phyloP scores from a whole-genome alignment of 2,329 filamentous ascomycete genomes.

The Apiospora koreana region DNA sequence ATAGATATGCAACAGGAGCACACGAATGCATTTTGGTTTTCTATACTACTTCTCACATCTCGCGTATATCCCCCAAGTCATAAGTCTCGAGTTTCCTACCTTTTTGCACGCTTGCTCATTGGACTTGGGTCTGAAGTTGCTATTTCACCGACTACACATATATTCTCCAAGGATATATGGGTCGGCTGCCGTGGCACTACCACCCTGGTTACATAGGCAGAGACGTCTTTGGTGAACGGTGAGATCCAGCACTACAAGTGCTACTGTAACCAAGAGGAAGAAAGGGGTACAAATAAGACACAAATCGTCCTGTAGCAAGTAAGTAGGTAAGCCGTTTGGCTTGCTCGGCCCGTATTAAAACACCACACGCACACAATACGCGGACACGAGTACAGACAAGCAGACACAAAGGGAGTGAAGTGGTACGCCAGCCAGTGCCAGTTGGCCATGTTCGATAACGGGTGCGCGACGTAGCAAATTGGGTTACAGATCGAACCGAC shows the following conservation, averaged over 20 bases:
- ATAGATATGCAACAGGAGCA: not conserved
- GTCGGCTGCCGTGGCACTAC: not conserved
- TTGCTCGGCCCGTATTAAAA: not conserved
- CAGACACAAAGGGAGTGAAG: not conserved
- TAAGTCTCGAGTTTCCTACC: no score
- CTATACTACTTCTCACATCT: not conserved
- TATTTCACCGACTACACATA: not conserved
- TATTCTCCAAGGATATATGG: not conserved
- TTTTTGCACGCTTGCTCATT: no score
- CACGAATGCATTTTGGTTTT: not conserved
- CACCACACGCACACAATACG: not conserved
- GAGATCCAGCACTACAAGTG: conserved; percentile 1
- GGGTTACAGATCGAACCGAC: not conserved
- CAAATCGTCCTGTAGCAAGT: not conserved
- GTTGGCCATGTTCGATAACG: not conserved
- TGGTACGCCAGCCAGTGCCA: not conserved
- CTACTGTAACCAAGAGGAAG: not conserved
- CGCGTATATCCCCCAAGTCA: not conserved
- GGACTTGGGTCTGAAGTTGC: not conserved
- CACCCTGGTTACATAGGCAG: not conserved
- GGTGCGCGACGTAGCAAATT: not conserved
- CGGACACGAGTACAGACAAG: not conserved
- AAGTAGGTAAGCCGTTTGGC: not conserved
- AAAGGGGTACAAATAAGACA: not conserved
- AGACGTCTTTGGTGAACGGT: not conserved